phyloP scores from a whole-genome alignment of 2,329 filamentous ascomycete species.

The Talaromyces sp. region DNA sequence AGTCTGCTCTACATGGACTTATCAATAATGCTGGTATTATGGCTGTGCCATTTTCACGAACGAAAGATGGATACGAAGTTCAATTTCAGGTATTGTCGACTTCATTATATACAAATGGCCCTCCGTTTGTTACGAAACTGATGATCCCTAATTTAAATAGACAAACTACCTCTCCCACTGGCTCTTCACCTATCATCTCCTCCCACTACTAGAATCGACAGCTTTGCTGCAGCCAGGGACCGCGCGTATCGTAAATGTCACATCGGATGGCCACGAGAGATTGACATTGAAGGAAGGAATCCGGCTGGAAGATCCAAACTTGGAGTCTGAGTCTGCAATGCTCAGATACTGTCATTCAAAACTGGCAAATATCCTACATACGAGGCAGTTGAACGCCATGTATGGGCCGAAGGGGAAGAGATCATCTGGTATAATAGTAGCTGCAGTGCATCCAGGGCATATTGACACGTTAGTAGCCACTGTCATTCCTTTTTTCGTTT shows the following conservation, averaged over 20 bases:
- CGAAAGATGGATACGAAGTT: conserved; percentile 37
- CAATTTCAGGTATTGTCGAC: conserved; percentile 28
- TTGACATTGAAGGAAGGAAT: not conserved
- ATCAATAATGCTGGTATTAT: conserved; percentile 28
- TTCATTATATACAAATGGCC: conserved; percentile 21
- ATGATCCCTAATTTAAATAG: not conserved
- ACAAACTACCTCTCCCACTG: conserved; percentile 47
- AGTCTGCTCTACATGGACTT: conserved; percentile 32
- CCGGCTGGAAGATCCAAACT: not conserved
- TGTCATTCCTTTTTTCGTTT: not conserved
- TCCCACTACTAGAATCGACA: conserved; percentile 37
- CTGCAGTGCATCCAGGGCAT: not conserved
- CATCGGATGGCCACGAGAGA: conserved; percentile 2
- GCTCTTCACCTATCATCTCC: conserved; percentile 39
- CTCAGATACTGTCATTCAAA: conserved; percentile 1
- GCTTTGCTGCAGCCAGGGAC: conserved; percentile 19
- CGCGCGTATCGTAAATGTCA: conserved; percentile 1
- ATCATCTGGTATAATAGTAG: not conserved
- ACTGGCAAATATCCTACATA: conserved; percentile 4
- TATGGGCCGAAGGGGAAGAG: conserved; percentile 1
- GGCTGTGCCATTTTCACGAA: conserved; percentile 30
- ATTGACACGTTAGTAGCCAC: not conserved
- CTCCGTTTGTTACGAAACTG: not conserved
- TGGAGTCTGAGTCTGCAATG: not conserved
- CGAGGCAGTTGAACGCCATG: not conserved